Evolutionary conservation across 2,329 filamentous ascomycete species (phyloP).

Genomic region (Talaromyces amestolkiae): DNA sequence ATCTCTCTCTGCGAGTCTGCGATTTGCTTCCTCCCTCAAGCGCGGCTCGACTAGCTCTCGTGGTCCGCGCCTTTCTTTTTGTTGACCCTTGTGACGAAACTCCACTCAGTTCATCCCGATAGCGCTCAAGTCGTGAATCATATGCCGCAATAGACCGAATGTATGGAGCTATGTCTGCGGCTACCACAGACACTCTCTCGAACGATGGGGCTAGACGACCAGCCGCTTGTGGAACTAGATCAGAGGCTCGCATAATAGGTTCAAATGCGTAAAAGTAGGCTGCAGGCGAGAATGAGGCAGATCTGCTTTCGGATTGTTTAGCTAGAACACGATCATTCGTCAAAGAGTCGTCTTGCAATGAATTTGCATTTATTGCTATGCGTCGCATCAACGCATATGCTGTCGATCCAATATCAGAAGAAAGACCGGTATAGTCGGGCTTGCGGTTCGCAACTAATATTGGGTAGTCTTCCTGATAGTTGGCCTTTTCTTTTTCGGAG

Average conservation of each 20-base stretch:
- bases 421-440: constrained; percentile 45
- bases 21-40: constrained; percentile 70
- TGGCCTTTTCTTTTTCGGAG: constrained; percentile 51
- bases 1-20: constrained; percentile 66
- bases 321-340: constrained; percentile 35
- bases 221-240: constrained; percentile 32
- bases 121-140: constrained; percentile 68
- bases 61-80: constrained; percentile 64
- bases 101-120: constrained; percentile 62
- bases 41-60: constrained; percentile 71
- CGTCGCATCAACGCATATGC: constrained; percentile 31
- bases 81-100: constrained; percentile 60
- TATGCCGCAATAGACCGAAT: constrained; percentile 80
- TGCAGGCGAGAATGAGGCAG: constrained; percentile 31
- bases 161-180: constrained; percentile 80
- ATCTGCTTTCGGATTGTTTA: constrained; percentile 23
- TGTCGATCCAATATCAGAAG: constrained; percentile 35
- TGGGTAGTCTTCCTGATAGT: constrained; percentile 54
- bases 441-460: constrained; percentile 54
- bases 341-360: not conserved
- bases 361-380: constrained; percentile 23
- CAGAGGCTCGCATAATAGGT: constrained; percentile 46
- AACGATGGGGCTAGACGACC: constrained; percentile 63
- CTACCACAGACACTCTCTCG: constrained; percentile 65
- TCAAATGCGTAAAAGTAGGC: constrained; percentile 53